These are phyloP conservation scores for Coemansia sp. DNA, from an alignment of 192 early-diverging fungal genomes.

Conservation along the genomic window DNA sequence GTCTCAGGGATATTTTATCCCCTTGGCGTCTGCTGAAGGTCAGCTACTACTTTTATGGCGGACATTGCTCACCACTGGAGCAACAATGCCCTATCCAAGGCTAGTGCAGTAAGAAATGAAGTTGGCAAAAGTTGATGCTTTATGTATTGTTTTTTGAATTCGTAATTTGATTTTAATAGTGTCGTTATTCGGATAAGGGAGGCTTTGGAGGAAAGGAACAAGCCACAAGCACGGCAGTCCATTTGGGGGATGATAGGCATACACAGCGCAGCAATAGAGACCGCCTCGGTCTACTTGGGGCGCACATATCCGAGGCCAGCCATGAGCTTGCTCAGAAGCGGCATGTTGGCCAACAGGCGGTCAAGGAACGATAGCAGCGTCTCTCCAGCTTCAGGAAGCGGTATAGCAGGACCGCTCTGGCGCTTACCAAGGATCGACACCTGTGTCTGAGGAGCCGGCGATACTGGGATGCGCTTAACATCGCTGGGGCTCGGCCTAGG, in stretches of 20 bases:
- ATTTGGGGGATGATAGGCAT: neutral
- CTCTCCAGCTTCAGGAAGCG: conserved; percentile 39
- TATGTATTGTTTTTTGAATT: neutral
- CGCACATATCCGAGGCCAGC: conserved; percentile 38
- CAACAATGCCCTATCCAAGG: neutral
- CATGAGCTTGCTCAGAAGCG: conserved; percentile 33
- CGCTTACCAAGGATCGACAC: neutral
- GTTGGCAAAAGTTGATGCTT: neutral
- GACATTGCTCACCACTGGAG: neutral
- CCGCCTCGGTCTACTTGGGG: conserved; percentile 14
- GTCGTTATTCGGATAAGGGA: neutral
- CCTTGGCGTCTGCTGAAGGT: neutral
- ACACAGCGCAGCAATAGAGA: neutral
- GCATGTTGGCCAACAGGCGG: conserved; percentile 30
- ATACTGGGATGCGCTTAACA: neutral
- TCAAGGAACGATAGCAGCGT: conserved; percentile 35
- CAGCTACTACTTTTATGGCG: neutral
- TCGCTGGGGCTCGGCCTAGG: neutral
- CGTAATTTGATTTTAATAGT: conserved; percentile 1
- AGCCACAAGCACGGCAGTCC: neutral
- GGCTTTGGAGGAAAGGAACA: neutral
- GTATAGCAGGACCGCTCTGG: conserved; percentile 17
- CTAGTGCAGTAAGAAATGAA: neutral
- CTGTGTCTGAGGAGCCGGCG: neutral
- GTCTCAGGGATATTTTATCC: neutral